Conservation (phyloP, 2,329 filamentous ascomycete species). For the Fusarium lyarnte region DNA sequence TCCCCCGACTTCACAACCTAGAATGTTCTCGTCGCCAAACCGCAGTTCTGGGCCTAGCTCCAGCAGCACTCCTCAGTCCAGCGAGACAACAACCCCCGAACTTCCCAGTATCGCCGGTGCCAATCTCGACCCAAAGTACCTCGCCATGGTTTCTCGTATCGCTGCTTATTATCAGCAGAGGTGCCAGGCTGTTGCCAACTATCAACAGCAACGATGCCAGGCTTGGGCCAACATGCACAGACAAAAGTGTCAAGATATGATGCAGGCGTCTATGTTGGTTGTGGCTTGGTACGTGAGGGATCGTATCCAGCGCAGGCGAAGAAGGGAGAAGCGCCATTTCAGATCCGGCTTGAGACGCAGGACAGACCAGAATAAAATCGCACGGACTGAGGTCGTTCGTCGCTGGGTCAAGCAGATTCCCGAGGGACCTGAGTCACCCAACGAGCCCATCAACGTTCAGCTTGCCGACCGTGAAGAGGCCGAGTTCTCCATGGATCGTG, state of each 20-base stretch:
- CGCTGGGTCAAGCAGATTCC: conserved; percentile 56
- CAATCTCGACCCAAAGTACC: conserved; percentile 53
- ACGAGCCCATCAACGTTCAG: conserved; percentile 38
- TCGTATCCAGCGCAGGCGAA: conserved; percentile 55
- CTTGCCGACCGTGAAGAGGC: conserved; percentile 52
- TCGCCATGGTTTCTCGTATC: conserved; percentile 59
- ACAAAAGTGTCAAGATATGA: conserved; percentile 59
- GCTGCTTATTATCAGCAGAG: conserved; percentile 60
- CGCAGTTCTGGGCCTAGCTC: conserved; percentile 26
- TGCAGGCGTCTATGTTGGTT: conserved; percentile 59
- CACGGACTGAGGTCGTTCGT: conserved; percentile 53
- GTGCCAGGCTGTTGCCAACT: conserved; percentile 57
- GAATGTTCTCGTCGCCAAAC: conserved; percentile 34
- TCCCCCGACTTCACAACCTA: conserved; percentile 39
- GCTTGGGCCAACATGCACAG: conserved; percentile 58
- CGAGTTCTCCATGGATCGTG: conserved; percentile 54
- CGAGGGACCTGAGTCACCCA: conserved; percentile 47
- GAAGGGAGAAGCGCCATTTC: conserved; percentile 54
- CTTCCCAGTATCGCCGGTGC: conserved; percentile 36
- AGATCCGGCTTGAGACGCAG: conserved; percentile 51
- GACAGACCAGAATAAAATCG: conserved; percentile 47
- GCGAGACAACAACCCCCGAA: conserved; percentile 36
- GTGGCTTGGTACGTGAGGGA: conserved; percentile 62
- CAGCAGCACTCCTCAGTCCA: conserved; percentile 29
- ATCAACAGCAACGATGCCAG: conserved; percentile 59